Conservation (phyloP, 805 yeast species). For the Pichia cabralensis region DNA sequence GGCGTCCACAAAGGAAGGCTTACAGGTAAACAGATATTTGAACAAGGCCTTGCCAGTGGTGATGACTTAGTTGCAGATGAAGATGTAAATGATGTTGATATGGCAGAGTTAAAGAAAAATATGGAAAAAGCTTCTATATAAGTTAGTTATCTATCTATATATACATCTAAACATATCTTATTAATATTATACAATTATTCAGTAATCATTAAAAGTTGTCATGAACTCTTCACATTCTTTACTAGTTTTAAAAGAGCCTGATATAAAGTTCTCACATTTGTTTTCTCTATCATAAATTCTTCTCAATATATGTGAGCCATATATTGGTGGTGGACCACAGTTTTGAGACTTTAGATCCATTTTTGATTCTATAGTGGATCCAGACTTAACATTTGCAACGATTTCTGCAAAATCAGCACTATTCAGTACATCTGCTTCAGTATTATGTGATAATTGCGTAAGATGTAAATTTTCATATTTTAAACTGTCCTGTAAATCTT, state of each 20-base stretch:
- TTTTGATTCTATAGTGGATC: no score
- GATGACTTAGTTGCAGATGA: conserved; percentile 39
- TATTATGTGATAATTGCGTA: neutral
- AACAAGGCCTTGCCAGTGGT: conserved; percentile 71
- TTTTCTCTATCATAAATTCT: no score
- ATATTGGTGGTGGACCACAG: conserved; percentile 4
- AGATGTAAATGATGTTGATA: conserved; percentile 21
- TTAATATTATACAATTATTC: neutral
- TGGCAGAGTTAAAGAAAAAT: conserved; percentile 10
- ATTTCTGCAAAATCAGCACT: neutral
- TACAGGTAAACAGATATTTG: conserved; percentile 86
- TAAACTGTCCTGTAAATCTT: conserved; percentile 3
- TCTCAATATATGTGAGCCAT: no score
- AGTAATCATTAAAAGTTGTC: conserved; percentile 4
- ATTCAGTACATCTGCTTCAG: neutral
- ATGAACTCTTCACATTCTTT: conserved; percentile 1
- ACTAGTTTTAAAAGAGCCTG: no score
- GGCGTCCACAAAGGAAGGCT: conserved; percentile 65
- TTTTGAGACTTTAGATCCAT: no score
- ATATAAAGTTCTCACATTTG: no score
- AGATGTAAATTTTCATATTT: conserved; percentile 3
- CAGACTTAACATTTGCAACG: conserved; percentile 1
- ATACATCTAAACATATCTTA: neutral
- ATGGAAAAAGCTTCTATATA: conserved; percentile 9
- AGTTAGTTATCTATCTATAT: neutral